These are phyloP conservation scores for Umbelopsis vinacea DNA, from an alignment of 192 early-diverging fungal species.

Conservation along the genomic window DNA sequence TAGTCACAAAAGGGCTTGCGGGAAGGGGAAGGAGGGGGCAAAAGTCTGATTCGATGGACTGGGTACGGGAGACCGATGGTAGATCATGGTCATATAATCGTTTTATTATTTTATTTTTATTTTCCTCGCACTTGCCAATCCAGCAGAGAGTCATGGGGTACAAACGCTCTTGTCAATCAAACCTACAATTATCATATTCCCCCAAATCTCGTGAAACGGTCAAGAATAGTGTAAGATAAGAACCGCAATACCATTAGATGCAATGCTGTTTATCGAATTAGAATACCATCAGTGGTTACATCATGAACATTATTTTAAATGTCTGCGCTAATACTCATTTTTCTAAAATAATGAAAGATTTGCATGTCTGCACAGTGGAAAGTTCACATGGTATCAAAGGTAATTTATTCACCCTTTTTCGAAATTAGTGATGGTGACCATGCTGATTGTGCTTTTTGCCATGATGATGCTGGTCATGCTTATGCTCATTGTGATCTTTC, in stretches of 20 bases:
- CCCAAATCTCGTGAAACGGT: no score
- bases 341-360: no score
- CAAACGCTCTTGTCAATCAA: neutral
- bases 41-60: neutral
- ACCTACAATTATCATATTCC: neutral
- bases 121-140: neutral
- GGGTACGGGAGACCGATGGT: neutral
- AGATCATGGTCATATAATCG: neutral
- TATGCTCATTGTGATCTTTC: constrained; percentile 36
- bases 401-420: neutral
- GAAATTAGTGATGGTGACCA: neutral
- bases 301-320: no score
- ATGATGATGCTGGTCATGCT: constrained; percentile 1
- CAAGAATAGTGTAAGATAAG: no score
- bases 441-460: constrained; percentile 18
- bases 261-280: no score
- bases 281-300: no score
- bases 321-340: no score
- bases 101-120: neutral
- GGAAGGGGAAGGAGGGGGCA: neutral
- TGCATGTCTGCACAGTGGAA: neutral
- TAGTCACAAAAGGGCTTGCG: neutral
- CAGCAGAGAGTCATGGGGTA: no score
- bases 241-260: no score
- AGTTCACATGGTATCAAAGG: neutral